Base-by-base conservation (phyloP, 805 yeast genomes). In the Aciculoconidium aculeatum region DNA sequence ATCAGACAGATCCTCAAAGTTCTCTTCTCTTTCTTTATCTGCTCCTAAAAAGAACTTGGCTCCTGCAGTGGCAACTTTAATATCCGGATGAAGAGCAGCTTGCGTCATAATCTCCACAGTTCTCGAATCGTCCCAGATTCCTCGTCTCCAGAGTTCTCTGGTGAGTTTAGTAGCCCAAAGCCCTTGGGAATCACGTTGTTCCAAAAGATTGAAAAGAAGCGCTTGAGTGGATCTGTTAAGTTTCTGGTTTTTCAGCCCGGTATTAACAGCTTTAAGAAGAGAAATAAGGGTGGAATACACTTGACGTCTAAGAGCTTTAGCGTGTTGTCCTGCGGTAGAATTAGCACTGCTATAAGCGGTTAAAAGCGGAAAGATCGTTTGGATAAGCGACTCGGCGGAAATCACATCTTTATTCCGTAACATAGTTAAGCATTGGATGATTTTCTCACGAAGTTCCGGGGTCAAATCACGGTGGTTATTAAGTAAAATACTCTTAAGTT, bases 101-200 rank as follows among this genome's bases (percentile, higher is more conserved):
- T 86, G 92, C 2, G 94, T 80, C 97, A 92, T 88, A 48, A 92
- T 77, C 57, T 92, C 98, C n/a, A 92, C 95, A 0, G 97, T 81
- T 47, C 96, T 70, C 0, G 95, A 74, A 54, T 92, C 99, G 55
- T 87, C 96, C 99, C 99, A 92, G 35, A 92, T 83, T 49, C 95
- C 95, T 52, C 97, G 73, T 64, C 95, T 75, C 99, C 99, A 92
- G 29, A 92, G 65, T 55, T 92, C 97, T 51, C 97, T 74, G 4
- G 96, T 87, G 34, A 92, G 63, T 48, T 86, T 88, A 3, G 96
- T 84, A 6, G 97, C 96, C 96, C 97, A 92, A 14, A 92, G 61
- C 20, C 96, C 96, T 45, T 81, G 84, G 24, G 67, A 49, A 22
- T 85, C 71, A 36, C 82, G 76, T 53, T 83, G 78, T 41, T 86